Conservation (phyloP, 2,329 filamentous ascomycete genomes). For the Proliferodiscus dingleyae region DNA sequence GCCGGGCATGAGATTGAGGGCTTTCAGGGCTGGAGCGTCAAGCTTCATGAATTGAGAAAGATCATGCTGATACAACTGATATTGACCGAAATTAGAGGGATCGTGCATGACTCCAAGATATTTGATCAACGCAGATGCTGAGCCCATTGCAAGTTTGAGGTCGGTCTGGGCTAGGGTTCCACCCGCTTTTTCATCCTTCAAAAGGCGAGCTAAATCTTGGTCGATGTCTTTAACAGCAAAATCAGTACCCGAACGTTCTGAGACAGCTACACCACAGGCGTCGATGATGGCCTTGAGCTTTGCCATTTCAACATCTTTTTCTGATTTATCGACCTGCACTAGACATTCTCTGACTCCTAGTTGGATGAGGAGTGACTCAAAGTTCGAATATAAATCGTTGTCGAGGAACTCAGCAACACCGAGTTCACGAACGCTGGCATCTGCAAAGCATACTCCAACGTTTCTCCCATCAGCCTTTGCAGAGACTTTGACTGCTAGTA, state of each 20-base stretch:
- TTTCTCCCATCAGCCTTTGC: slow-evolving; percentile 83
- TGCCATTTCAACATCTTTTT: slow-evolving; percentile 81
- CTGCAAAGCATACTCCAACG: slow-evolving; percentile 94
- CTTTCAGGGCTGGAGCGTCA: slow-evolving; percentile 88
- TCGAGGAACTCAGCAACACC: slow-evolving; percentile 98
- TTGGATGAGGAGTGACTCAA: slow-evolving; percentile 93
- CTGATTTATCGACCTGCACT: slow-evolving; percentile 69
- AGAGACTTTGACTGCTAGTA: slow-evolving; percentile 88
- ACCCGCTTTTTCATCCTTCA: slow-evolving; percentile 79
- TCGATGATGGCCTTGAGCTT: slow-evolving; percentile 88
- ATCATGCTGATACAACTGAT: slow-evolving; percentile 95
- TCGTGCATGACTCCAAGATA: slow-evolving; percentile 90
- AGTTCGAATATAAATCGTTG: slow-evolving; percentile 97
- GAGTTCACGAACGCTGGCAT: slow-evolving; percentile 91
- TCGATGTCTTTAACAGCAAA: slow-evolving; percentile 92
- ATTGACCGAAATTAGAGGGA: slow-evolving; percentile 92
- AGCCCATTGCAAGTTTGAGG: slow-evolving; percentile 91
- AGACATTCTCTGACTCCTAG: slow-evolving; percentile 92
- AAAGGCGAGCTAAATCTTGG: slow-evolving; percentile 80
- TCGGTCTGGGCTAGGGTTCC: slow-evolving; percentile 83
- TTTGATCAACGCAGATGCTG: slow-evolving; percentile 88
- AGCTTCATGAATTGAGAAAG: slow-evolving; percentile 97
- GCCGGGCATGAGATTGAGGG: slow-evolving; percentile 94
- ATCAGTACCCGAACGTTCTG: slow-evolving; percentile 70
- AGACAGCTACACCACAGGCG: slow-evolving; percentile 84